These are phyloP conservation scores for Sclerotinia spermophila DNA, from an alignment of 2,329 filamentous ascomycete genomes.

Conservation along the genomic window DNA sequence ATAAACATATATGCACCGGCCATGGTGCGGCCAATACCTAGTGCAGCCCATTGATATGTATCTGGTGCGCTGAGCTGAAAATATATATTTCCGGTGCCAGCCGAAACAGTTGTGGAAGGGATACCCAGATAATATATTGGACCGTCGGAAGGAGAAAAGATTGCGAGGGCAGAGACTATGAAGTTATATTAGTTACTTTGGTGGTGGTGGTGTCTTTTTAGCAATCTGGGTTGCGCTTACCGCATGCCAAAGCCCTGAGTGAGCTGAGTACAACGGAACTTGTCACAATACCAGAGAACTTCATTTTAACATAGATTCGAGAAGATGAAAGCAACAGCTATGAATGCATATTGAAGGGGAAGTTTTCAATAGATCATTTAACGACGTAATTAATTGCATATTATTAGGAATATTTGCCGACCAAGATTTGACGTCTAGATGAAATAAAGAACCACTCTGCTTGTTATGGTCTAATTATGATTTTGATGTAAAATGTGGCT, in stretches of 20 bases:
- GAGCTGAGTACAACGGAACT: neutral
- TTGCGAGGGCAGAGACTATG: neutral
- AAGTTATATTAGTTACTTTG: neutral
- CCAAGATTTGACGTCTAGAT: neutral
- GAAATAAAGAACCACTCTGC: neutral
- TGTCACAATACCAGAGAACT: neutral
- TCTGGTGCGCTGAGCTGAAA: slow-evolving; percentile 54
- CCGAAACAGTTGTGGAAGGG: slow-evolving; percentile 16
- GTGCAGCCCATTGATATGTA: slow-evolving; percentile 50
- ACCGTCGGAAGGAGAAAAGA: slow-evolving; percentile 6
- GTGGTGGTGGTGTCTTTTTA: neutral
- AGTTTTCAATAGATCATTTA: neutral
- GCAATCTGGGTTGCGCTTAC: neutral
- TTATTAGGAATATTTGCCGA: neutral
- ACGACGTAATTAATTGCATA: neutral
- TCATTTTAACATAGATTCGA: neutral
- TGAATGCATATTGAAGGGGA: neutral
- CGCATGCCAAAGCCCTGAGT: neutral
- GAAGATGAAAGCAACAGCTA: neutral
- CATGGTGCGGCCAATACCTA: slow-evolving; percentile 56
- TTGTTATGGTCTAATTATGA: neutral
- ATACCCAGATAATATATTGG: slow-evolving; percentile 30
- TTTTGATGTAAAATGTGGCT: neutral
- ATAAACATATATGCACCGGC: slow-evolving; percentile 55
- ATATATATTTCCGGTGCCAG: slow-evolving; percentile 48